Conservation (phyloP, 345 rosid species). For the Abelmoschus esculentus region DNA sequence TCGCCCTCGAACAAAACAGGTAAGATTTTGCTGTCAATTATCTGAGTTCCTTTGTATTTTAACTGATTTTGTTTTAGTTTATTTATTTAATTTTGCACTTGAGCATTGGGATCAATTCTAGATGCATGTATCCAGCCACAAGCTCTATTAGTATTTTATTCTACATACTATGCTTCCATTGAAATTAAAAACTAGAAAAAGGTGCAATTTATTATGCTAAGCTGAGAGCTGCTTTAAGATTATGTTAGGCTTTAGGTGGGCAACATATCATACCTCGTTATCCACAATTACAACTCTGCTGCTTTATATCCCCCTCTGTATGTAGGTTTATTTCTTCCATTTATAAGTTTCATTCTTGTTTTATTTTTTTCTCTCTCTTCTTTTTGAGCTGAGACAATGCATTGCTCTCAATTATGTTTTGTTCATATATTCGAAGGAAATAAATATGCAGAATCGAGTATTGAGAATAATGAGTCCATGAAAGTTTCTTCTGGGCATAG, state of each 20-base stretch:
- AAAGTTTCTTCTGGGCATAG: background rate
- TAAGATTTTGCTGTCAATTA: slow-evolving; percentile 16
- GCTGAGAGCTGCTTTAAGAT: background rate
- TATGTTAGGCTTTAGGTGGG: background rate
- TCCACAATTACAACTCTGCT: background rate
- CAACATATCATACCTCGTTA: background rate
- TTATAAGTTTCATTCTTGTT: background rate
- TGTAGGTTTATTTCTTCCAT: background rate
- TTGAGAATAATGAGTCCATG: background rate
- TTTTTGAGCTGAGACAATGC: background rate
- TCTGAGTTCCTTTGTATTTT: background rate
- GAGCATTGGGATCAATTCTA: background rate
- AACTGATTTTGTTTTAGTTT: background rate
- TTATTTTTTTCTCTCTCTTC: background rate
- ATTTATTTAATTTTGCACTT: background rate
- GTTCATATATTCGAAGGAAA: background rate
- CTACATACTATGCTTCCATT: background rate
- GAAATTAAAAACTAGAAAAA: background rate
- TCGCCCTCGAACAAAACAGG: slow-evolving; percentile 86
- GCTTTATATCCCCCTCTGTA: background rate
- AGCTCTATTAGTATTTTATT: background rate
- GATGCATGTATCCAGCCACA: background rate
- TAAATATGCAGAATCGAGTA: background rate
- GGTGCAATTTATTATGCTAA: background rate
- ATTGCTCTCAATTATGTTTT: background rate